Evolutionary conservation across 2,329 filamentous ascomycete species (phyloP).

Genomic region (Aspergillus intermedius): DNA sequence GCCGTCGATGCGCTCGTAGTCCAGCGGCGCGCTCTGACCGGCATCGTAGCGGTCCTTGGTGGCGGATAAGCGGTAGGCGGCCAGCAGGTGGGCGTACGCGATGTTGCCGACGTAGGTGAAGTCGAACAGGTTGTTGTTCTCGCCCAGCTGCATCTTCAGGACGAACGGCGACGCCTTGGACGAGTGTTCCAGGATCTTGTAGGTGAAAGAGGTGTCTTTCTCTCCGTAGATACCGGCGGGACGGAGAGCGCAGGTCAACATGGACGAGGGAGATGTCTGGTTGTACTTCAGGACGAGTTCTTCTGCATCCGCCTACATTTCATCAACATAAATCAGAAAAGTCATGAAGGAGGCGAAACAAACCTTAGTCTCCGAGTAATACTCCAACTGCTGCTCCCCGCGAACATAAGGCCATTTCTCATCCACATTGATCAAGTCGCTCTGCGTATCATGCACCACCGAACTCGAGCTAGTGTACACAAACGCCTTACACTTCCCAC

Average conservation of each 20-base stretch:
- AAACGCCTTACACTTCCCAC: slow-evolving; percentile 60
- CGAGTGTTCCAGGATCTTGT: slow-evolving; percentile 67
- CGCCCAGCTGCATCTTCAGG: slow-evolving; percentile 72
- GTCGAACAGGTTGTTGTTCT: slow-evolving; percentile 64
- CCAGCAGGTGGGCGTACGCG: slow-evolving; percentile 75
- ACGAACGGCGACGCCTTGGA: slow-evolving; percentile 51
- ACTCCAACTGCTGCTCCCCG: slow-evolving; percentile 64
- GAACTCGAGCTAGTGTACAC: slow-evolving; percentile 90
- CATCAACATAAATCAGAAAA: slow-evolving; percentile 13
- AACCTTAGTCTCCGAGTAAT: slow-evolving; percentile 89
- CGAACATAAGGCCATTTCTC: slow-evolving; percentile 73
- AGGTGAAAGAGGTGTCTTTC: slow-evolving; percentile 70
- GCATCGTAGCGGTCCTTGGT: slow-evolving; percentile 43
- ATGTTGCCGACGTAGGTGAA: slow-evolving; percentile 65
- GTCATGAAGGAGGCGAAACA: slow-evolving; percentile 25
- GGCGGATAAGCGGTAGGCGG: slow-evolving; percentile 63
- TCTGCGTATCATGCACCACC: slow-evolving; percentile 73
- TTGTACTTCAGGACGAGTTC: slow-evolving; percentile 71
- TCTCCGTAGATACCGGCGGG: slow-evolving; percentile 88
- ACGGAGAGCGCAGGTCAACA: slow-evolving; percentile 75
- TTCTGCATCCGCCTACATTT: slow-evolving; percentile 65
- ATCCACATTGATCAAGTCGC: slow-evolving; percentile 75
- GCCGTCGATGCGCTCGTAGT: slow-evolving; percentile 70
- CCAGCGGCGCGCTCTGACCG: slow-evolving; percentile 54
- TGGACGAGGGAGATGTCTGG: slow-evolving; percentile 49